Conservation (phyloP, 805 yeast species). For the Metschnikowia reukaufii region DNA sequence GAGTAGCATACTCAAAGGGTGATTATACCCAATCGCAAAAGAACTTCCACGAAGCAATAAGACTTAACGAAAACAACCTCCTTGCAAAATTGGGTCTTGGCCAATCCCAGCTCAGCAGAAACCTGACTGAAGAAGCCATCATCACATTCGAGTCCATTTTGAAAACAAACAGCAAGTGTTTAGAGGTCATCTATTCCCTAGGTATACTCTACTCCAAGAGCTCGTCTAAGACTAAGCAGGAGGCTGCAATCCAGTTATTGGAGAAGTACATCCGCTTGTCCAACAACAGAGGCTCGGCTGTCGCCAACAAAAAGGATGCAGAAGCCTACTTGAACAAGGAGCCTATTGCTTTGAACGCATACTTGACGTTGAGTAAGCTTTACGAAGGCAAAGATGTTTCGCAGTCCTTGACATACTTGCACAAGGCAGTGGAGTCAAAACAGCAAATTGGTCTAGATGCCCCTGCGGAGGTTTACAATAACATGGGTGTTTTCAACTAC, state of each 20-base stretch:
- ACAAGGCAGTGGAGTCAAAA: constrained; percentile 57
- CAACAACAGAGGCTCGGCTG: constrained; percentile 43
- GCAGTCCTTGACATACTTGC: constrained; percentile 64
- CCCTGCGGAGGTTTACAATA: constrained; percentile 67
- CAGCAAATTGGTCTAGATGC: constrained; percentile 43
- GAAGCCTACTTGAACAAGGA: constrained; percentile 42
- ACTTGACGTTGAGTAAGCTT: constrained; percentile 64
- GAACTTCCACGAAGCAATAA: constrained; percentile 69
- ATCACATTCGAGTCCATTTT: constrained; percentile 77
- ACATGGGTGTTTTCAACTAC: constrained; percentile 81
- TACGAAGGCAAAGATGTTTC: constrained; percentile 65
- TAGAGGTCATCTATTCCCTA: constrained; percentile 72
- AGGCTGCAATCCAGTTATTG: constrained; percentile 58
- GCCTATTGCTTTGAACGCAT: constrained; percentile 62
- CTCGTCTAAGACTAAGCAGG: constrained; percentile 39
- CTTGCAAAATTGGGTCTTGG: constrained; percentile 82
- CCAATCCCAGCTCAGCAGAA: constrained; percentile 75
- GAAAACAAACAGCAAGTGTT: constrained; percentile 61
- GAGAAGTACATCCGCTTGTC: constrained; percentile 71
- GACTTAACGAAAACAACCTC: constrained; percentile 60
- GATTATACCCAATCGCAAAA: constrained; percentile 72
- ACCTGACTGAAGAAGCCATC: constrained; percentile 77
- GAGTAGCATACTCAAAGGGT: constrained; percentile 60
- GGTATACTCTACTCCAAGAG: constrained; percentile 72
- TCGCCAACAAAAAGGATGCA: constrained; percentile 25